These are phyloP conservation scores for Fusarium cicatricum DNA, from an alignment of 2,329 filamentous ascomycete species.

Conservation along the genomic window DNA sequence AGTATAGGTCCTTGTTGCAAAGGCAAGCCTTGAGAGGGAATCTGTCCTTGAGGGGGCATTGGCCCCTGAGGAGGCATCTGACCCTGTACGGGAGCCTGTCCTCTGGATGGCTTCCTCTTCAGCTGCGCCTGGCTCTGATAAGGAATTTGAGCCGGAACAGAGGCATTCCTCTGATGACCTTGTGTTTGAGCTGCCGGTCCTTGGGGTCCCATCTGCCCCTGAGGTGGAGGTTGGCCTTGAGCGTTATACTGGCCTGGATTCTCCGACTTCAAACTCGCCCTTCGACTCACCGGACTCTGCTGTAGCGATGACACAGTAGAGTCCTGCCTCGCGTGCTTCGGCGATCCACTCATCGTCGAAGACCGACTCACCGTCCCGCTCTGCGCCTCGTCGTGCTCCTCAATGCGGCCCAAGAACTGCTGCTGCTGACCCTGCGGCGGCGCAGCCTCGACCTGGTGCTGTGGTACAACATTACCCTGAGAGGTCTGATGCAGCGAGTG, in stretches of 20 bases:
- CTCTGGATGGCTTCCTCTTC: slow-evolving; percentile 33
- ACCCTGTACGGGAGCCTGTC: slow-evolving; percentile 8
- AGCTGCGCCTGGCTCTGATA: slow-evolving; percentile 13
- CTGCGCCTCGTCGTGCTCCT: slow-evolving; percentile 38
- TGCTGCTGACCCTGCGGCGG: slow-evolving; percentile 23
- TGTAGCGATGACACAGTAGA: slow-evolving; percentile 29
- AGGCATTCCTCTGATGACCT: background rate
- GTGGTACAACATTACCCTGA: slow-evolving; percentile 12
- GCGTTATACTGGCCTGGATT: slow-evolving; percentile 18
- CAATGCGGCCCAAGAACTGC: slow-evolving; percentile 36
- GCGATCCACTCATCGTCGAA: slow-evolving; percentile 26
- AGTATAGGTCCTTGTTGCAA: slow-evolving; percentile 9
- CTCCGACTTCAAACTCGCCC: slow-evolving; percentile 34
- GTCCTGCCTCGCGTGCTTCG: slow-evolving; percentile 19
- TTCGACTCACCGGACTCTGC: slow-evolving; percentile 30
- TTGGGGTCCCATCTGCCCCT: slow-evolving; percentile 6
- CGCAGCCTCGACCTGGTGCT: slow-evolving; percentile 8
- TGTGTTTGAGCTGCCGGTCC: background rate
- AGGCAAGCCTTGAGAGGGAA: background rate
- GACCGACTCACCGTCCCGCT: slow-evolving; percentile 26
- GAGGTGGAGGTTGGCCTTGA: slow-evolving; percentile 1
- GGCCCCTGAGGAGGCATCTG: slow-evolving; percentile 5
- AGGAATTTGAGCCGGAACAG: slow-evolving; percentile 13
- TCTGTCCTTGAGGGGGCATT: background rate
- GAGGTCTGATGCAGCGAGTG: slow-evolving; percentile 26